Percentiles rank a stretch among this genome's conserved stretches.
Conservation (phyloP, 2,329 filamentous ascomycete genomes). For the Colletotrichum chrysophilum region DNA sequence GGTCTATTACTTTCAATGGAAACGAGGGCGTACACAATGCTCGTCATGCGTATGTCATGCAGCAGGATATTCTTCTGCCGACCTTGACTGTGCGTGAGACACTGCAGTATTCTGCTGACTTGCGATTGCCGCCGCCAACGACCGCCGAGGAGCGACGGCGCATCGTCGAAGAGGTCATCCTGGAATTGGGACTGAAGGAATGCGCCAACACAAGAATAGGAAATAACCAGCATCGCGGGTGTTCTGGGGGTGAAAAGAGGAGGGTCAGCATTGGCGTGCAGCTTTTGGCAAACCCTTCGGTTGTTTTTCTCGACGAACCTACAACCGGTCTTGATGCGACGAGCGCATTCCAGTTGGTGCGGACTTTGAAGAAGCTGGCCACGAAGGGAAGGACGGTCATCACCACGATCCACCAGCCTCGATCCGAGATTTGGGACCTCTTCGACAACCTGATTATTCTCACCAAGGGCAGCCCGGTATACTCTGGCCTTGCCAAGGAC, state of each 20-base stretch:
- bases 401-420: constrained; percentile 77
- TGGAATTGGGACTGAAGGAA: constrained; percentile 77
- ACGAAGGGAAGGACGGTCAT: constrained; percentile 73
- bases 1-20: constrained; percentile 67
- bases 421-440: constrained; percentile 80
- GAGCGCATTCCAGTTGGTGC: constrained; percentile 75
- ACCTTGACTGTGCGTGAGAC: constrained; percentile 80
- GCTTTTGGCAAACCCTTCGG: constrained; percentile 77
- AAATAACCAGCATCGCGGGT: constrained; percentile 73
- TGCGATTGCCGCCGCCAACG: constrained; percentile 70
- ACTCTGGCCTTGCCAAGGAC: constrained; percentile 63
- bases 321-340: constrained; percentile 81
- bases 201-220: constrained; percentile 79
- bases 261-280: constrained; percentile 80
- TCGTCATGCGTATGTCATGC: constrained; percentile 74
- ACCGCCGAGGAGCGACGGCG: constrained; percentile 61
- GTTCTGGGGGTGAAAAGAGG: constrained; percentile 80
- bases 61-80: constrained; percentile 76
- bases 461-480: constrained; percentile 71
- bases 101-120: constrained; percentile 72
- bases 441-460: constrained; percentile 77
- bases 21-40: constrained; percentile 56
- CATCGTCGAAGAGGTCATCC: constrained; percentile 78
- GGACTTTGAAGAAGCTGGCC: constrained; percentile 72
- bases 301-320: constrained; percentile 80